Evolutionary conservation across 1,284 basidiomycete species (phyloP).

Genomic region (Stygiomarasmius scandens): DNA sequence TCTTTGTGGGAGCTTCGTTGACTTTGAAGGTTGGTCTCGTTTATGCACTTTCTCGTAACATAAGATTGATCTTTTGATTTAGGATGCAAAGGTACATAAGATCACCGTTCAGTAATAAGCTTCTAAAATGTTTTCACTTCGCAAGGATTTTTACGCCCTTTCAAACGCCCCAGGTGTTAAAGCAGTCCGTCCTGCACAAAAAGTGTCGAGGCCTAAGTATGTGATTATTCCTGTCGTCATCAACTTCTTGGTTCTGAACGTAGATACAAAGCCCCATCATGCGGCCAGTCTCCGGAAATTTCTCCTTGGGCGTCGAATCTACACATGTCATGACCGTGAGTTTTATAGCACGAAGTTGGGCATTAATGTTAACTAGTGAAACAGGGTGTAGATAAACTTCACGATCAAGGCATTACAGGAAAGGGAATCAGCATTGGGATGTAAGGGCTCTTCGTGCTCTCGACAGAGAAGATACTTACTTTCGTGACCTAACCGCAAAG

Average conservation of each 20-base stretch:
- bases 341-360: too few relatives aligned
- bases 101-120: background rate
- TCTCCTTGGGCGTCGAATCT: slow-evolving; percentile 36
- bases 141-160: slow-evolving; percentile 36
- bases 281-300: slow-evolving; percentile 37
- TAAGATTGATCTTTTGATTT: background rate
- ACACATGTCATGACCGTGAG: slow-evolving; percentile 44
- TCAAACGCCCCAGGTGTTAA: slow-evolving; percentile 37
- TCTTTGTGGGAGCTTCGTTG: slow-evolving; percentile 44
- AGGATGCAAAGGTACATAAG: slow-evolving; percentile 26
- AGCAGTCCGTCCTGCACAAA: slow-evolving; percentile 39
- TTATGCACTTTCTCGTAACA: background rate
- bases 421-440: slow-evolving; percentile 49
- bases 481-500: background rate
- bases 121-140: too few relatives aligned
- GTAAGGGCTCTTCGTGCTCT: slow-evolving; percentile 27
- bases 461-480: background rate
- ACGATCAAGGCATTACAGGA: slow-evolving; percentile 43
- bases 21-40: slow-evolving; percentile 32
- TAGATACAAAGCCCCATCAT: slow-evolving; percentile 26
- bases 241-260: slow-evolving; percentile 24
- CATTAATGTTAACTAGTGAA: too few relatives aligned
- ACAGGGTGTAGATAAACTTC: slow-evolving; percentile 49
- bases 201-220: slow-evolving; percentile 35
- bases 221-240: slow-evolving; percentile 1